Evolutionary conservation across 108 stramenopile species (phyloP), one percentile per base, ranked within the genome.

Genomic region (Pseudonitzschia multistriata): DNA sequence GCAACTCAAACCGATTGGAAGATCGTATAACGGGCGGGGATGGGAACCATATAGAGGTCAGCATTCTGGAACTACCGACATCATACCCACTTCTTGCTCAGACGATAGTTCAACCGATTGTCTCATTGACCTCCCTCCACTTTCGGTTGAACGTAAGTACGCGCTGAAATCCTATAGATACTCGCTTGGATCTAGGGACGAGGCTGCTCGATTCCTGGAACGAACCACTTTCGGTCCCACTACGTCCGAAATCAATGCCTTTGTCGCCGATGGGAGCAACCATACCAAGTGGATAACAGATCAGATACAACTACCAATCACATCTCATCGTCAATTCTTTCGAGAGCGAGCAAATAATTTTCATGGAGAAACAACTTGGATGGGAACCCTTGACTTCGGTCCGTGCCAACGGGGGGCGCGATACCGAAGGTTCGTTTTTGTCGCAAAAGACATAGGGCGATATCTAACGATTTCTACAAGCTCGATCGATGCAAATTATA

Each of bases 11-110:
- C 90, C 90, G 1, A 67, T 85, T 49, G 90, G 73, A 21, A 73
- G 90, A 28, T 84, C 83, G 5, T 92, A 92, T 66, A 69, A 83
- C 66, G 85, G 85, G 14, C 54, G 72, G 11, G 67, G 74, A 29
- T 92, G 91, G 91, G 86, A 92, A 50, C 45, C 67, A 11, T 54
- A 67, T 54, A 66, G 72, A 27, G 86, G 89, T 39, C 70, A 67
- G 19, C 74, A 72, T 37, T 45, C 2, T 45, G 69, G 78, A 45
- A 30, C 29, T 3, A 55, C 54, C 29, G 27, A 55, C 13, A 55
- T 28, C 24, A 25, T 55, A n/a, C 54, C 62, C 35, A 24, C 13
- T n/a, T 55, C 54, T 67, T 36, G 61, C n/a, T 22, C 36, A 3
- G 61, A 35, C 0, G 33, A 37, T 14, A 35, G 34, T 25, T 8